These are phyloP conservation scores for Ensete ventricosum DNA, from an alignment of 176 grass and related monocot species.

Conservation along the genomic window DNA sequence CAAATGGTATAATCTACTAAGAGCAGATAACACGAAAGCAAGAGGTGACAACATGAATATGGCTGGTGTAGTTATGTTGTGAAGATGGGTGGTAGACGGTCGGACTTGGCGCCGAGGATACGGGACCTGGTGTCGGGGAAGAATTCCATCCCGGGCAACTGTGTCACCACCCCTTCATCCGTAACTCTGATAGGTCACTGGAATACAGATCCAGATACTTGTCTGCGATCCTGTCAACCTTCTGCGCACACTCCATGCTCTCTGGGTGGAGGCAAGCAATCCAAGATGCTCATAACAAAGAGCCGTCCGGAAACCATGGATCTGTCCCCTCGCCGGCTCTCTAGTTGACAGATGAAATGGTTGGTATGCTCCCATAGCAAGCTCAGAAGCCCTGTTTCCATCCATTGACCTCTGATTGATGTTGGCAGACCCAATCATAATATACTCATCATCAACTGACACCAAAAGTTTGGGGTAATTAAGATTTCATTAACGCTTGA, in stretches of 20 bases:
- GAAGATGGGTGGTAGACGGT: constrained; percentile 46
- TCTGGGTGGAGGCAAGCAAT: constrained; percentile 50
- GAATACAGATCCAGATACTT: constrained; percentile 76
- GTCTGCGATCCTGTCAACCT: constrained; percentile 67
- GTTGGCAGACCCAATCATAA: constrained; percentile 79
- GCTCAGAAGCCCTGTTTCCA: constrained; percentile 74
- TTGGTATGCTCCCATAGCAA: constrained; percentile 74
- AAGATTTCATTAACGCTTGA: not conserved
- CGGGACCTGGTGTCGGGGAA: constrained; percentile 60
- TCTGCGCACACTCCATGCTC: constrained; percentile 50
- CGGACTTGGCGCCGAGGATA: constrained; percentile 38
- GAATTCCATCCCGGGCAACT: constrained; percentile 52
- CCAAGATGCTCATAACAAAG: constrained; percentile 93
- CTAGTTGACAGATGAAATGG: constrained; percentile 47
- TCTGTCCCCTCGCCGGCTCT: constrained; percentile 55
- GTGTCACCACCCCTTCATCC: constrained; percentile 37
- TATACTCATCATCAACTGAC: constrained; percentile 86
- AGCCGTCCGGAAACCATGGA: constrained; percentile 80
- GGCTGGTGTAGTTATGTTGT: constrained; percentile 41
- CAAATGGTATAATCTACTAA: too few species aligned
- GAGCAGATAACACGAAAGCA: too few species aligned
- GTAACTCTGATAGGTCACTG: constrained; percentile 29
- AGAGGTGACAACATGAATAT: not conserved
- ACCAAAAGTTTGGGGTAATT: constrained; percentile 26
- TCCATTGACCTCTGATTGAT: constrained; percentile 98